These are phyloP conservation scores for Syzygium jambos DNA, from an alignment of 345 rosid species.

Conservation along the genomic window DNA sequence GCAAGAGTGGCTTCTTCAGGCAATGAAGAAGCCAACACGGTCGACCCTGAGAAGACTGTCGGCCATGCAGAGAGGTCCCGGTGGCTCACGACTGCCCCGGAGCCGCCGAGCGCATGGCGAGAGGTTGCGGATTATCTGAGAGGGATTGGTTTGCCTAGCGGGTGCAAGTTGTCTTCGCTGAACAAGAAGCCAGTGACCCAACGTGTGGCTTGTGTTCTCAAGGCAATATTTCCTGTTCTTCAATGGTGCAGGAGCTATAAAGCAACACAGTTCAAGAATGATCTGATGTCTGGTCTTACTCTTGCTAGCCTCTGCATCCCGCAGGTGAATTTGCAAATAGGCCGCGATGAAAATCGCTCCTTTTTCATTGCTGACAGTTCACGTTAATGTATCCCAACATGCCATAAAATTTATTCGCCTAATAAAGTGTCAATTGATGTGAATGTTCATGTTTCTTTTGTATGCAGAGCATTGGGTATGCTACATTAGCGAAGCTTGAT, in stretches of 20 bases:
- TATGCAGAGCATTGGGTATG: constrained; percentile 84
- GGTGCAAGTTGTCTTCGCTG: constrained; percentile 20
- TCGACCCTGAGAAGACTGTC: constrained; percentile 27
- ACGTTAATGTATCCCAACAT: neutral
- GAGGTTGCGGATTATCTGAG: constrained; percentile 31
- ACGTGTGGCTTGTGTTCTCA: constrained; percentile 19
- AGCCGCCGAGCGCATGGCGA: constrained; percentile 56
- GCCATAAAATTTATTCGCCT: neutral
- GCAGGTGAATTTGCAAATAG: constrained; percentile 36
- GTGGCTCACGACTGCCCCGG: constrained; percentile 66
- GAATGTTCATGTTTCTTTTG: neutral
- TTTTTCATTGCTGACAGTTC: neutral
- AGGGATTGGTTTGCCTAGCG: constrained; percentile 19
- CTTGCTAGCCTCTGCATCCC: constrained; percentile 98
- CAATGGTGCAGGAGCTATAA: constrained; percentile 56
- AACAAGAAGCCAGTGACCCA: constrained; percentile 21
- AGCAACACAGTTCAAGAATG: constrained; percentile 51
- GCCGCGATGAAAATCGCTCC: neutral
- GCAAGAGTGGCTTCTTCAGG: constrained; percentile 23
- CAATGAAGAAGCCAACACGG: constrained; percentile 13
- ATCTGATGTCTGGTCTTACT: constrained; percentile 79
- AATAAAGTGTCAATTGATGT: neutral
- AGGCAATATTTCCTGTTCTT: constrained; percentile 56
- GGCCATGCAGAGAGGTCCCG: constrained; percentile 22
- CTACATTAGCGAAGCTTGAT: constrained; percentile 87